A percentile compares a stretch with the other conserved stretches of the same genome.
phyloP scores from a whole-genome alignment of 1,284 basidiomycete species.

The Athelia psychrophila region DNA sequence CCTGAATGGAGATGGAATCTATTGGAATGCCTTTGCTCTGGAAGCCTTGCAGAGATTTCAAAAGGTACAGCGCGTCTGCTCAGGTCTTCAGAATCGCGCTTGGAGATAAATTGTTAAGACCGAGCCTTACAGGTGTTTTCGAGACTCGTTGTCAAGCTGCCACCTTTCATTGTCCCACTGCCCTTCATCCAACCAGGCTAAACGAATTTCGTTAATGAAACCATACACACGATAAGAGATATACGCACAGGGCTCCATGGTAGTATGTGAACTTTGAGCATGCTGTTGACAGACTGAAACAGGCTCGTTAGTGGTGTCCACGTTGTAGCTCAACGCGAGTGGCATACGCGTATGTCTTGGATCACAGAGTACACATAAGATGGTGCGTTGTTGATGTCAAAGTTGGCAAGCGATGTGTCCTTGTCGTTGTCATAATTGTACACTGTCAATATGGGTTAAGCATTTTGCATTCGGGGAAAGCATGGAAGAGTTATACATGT shows the following conservation, averaged over 20 bases:
- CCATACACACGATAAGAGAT: neutral
- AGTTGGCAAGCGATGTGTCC: conserved; percentile 38
- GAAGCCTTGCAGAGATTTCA: conserved; percentile 54
- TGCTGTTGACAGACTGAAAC: conserved; percentile 43
- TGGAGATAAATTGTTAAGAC: conserved; percentile 1
- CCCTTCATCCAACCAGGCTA: conserved; percentile 59
- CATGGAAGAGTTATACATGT: conserved; percentile 24
- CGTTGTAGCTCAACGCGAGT: too few species aligned
- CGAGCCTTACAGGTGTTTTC: conserved; percentile 27
- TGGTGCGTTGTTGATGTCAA: conserved; percentile 43
- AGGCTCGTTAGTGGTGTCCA: conserved; percentile 45
- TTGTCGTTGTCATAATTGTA: conserved; percentile 47
- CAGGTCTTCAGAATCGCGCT: neutral
- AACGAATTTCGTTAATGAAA: conserved; percentile 1
- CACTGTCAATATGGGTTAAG: conserved; percentile 22
- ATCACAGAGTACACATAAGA: conserved; percentile 30
- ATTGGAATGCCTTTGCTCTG: conserved; percentile 42
- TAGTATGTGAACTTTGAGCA: conserved; percentile 39
- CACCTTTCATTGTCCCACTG: conserved; percentile 46
- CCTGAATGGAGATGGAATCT: conserved; percentile 49
- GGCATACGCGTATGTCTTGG: neutral
- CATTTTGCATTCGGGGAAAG: conserved; percentile 1
- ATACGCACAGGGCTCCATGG: conserved; percentile 51
- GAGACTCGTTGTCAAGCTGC: conserved; percentile 34
- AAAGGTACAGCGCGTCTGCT: conserved; percentile 48